Base-by-base conservation (phyloP, 176 grass and related monocot species). In the Pontederia crassipes region DNA sequence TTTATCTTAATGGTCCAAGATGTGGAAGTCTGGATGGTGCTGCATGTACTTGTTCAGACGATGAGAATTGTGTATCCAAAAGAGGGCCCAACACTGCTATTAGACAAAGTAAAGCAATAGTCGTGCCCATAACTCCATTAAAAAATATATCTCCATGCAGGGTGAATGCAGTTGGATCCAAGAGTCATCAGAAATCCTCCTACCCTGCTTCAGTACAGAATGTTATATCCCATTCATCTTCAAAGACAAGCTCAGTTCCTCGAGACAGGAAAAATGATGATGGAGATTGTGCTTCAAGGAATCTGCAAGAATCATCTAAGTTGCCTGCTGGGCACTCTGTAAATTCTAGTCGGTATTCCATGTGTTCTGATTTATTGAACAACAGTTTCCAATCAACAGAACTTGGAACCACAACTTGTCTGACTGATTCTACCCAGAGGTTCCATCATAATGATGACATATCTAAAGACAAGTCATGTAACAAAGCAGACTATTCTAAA, bases 1-100 rank as follows among this genome's bases (percentile, higher is more conserved):
- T 97, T 74, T 97, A 97, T 60, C 62, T 97, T 63, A 88, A 66
- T 78, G 92, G 92, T 61, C 73, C 92, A 77, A 83, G 84, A 59
- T 75, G 81, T 28, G 76, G 89, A 64, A 89, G 62, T 65, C 71
- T 81, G 15, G 92, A 97, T 77, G 87, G 76, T 66, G 71, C 87
- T 75, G 68, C 87, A 15, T 90, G 78, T 62, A 88, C 92, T 51
- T 85, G 84, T 56, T 68, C 87, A 10, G 92, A 97, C 4, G 92
- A 97, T 75, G 87, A 91, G n/a, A 74, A 64, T 67, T 71, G 66
- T 80, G 75, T 69, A 75, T 75, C 92, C 70, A 85, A 80, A 54
- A 89, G 68, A 62, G 82, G 83, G 68, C 58, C 74, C 59, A 55
- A 55, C n/a, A 45, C 9, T 16, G 27, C 29, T 53, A 50, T 68